A percentile compares a stretch with the other conserved stretches of the same genome.
phyloP scores from a whole-genome alignment of 2,329 filamentous ascomycete genomes.

The Pseudogymnoascus sp. region DNA sequence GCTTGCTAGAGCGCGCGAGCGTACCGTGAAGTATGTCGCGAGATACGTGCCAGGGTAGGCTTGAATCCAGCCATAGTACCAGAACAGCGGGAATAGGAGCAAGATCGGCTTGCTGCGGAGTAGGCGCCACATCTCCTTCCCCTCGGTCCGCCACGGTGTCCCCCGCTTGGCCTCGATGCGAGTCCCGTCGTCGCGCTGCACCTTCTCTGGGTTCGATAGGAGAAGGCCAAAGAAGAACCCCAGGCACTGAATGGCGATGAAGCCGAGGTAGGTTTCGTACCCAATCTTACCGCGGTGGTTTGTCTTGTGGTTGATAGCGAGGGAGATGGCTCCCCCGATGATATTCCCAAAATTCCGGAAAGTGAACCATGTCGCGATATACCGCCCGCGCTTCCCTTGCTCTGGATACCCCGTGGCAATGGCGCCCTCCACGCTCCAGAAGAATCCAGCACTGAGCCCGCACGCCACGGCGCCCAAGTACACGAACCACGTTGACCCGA shows the following conservation, averaged over 20 bases:
- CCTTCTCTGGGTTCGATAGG: slow-evolving; percentile 38
- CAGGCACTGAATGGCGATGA: slow-evolving; percentile 40
- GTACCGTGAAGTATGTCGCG: slow-evolving; percentile 36
- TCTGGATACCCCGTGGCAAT: slow-evolving; percentile 35
- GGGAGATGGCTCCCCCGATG: slow-evolving; percentile 42
- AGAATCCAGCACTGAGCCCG: slow-evolving; percentile 34
- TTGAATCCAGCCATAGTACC: slow-evolving; percentile 29
- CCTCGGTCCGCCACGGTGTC: slow-evolving; percentile 28
- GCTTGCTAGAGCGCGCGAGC: slow-evolving; percentile 32
- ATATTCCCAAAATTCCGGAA: slow-evolving; percentile 37
- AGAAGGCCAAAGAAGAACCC: slow-evolving; percentile 36
- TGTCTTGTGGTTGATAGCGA: slow-evolving; percentile 37
- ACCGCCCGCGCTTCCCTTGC: slow-evolving; percentile 21
- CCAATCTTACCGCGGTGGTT: slow-evolving; percentile 33
- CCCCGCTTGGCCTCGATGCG: slow-evolving; percentile 26
- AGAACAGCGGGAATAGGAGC: slow-evolving; percentile 33
- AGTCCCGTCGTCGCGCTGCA: slow-evolving; percentile 37
- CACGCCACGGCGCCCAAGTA: slow-evolving; percentile 32
- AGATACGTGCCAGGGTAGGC: slow-evolving; percentile 36
- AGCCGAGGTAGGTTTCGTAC: slow-evolving; percentile 36
- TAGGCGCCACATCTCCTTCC: slow-evolving; percentile 31
- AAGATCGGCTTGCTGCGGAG: slow-evolving; percentile 30
- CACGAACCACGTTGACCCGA: slow-evolving; percentile 34
- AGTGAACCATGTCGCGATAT: slow-evolving; percentile 32
- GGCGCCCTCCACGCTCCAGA: slow-evolving; percentile 36